Percentiles rank a stretch among this genome's conserved stretches.
phyloP scores from a whole-genome alignment of 495 filamentous ascomycete species.

The Chaetomium fimeti region DNA sequence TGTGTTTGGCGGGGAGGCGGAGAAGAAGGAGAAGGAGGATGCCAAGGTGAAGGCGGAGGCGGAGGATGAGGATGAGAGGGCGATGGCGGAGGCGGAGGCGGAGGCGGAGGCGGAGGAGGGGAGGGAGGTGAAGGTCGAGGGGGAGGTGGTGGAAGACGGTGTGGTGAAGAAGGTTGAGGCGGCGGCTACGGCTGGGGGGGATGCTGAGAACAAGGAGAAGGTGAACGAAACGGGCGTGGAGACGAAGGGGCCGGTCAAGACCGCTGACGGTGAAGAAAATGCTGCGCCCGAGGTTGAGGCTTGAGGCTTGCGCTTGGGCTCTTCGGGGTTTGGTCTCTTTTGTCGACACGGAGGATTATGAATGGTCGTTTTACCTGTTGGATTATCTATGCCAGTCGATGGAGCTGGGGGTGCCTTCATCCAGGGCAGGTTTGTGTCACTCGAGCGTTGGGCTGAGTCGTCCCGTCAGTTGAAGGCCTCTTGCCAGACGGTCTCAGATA shows the following conservation, averaged over 20 bases:
- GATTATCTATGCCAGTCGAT: not conserved
- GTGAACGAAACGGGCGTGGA: not conserved
- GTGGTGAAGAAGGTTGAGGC: slow-evolving; percentile 26
- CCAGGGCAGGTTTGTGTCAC: not conserved
- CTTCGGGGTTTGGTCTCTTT: not conserved
- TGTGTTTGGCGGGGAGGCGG: slow-evolving; percentile 23
- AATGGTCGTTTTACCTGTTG: not conserved
- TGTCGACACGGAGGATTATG: not conserved
- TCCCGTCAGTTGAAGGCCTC: not conserved
- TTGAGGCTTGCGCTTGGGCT: not conserved
- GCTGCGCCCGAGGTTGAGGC: slow-evolving; percentile 9
- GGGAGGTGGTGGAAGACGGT: slow-evolving; percentile 24
- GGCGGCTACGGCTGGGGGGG: not conserved
- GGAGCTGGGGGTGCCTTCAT: not conserved
- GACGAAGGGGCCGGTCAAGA: not conserved
- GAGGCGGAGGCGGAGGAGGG: slow-evolving; percentile 21
- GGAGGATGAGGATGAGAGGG: slow-evolving; percentile 19
- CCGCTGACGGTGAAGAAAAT: slow-evolving; percentile 12
- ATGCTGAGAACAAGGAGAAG: slow-evolving; percentile 9
- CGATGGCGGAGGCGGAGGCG: not conserved
- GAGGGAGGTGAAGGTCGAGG: too few species aligned
- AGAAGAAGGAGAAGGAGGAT: slow-evolving; percentile 16
- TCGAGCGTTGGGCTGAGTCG: not conserved
- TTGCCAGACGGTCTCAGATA: not conserved
- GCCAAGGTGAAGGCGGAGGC: slow-evolving; percentile 17